A percentile compares a stretch with the other conserved stretches of the same genome.
Evolutionary conservation across 176 grass and related monocot species (phyloP).

Genomic region (Musa schizocarpa): DNA sequence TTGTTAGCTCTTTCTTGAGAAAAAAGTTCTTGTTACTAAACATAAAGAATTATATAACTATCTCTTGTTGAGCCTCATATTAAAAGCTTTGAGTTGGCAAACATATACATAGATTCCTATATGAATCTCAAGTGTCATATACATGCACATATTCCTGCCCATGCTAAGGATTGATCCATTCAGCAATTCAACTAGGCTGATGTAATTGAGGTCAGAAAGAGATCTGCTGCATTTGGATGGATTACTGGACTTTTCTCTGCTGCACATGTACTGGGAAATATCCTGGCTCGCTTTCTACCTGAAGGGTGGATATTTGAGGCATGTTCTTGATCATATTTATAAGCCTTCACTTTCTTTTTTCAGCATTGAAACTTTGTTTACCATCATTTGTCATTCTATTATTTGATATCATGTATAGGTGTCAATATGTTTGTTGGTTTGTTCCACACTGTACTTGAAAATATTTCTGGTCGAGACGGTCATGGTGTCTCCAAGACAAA

Average conservation of each 20-base stretch:
- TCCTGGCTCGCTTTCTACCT: slow-evolving; percentile 58
- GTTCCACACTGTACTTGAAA: slow-evolving; percentile 64
- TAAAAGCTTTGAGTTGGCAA: no score
- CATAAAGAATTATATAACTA: no score
- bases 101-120: no score
- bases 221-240: slow-evolving; percentile 54
- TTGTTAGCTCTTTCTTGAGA: no score
- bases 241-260: slow-evolving; percentile 67
- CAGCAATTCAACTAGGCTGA: slow-evolving; percentile 39
- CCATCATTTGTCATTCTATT: not conserved
- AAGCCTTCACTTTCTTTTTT: not conserved
- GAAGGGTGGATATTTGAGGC: slow-evolving; percentile 73
- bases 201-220: slow-evolving; percentile 44
- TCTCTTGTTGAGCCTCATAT: no score
- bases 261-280: slow-evolving; percentile 55
- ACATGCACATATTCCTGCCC: no score
- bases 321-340: not conserved
- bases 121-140: no score
- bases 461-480: slow-evolving; percentile 69
- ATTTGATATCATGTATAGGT: slow-evolving; percentile 28
- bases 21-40: no score
- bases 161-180: not conserved
- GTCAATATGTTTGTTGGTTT: slow-evolving; percentile 52
- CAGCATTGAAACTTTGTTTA: not conserved
- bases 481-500: slow-evolving; percentile 24